phyloP scores from a whole-genome alignment of 202 grass and related monocot genomes.

The Digitaria exilis region DNA sequence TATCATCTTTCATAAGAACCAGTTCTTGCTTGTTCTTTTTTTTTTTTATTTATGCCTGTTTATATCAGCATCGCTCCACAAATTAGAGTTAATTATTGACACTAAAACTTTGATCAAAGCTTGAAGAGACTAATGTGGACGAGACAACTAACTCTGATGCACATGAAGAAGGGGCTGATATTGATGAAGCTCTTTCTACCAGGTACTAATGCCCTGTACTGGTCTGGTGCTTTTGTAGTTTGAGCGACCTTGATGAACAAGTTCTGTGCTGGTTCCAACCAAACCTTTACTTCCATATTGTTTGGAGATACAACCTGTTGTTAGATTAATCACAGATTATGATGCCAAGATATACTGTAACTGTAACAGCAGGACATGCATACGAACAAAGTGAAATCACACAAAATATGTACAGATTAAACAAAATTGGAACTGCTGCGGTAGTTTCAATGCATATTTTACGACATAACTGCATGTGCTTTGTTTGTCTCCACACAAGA shows the following conservation, averaged over 20 bases:
- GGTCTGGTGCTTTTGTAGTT: conserved; percentile 38
- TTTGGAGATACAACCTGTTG: not conserved
- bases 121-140: conserved; percentile 67
- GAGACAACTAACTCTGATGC: conserved; percentile 49
- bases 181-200: conserved; percentile 64
- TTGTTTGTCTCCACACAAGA: not conserved
- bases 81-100: conserved; percentile 37
- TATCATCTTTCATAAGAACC: not conserved
- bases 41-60: conserved; percentile 11
- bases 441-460: not conserved
- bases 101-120: conserved; percentile 65
- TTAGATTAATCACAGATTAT: not conserved
- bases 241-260: not conserved
- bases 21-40: conserved; percentile 23
- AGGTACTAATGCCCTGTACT: conserved; percentile 47
- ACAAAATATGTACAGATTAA: conserved; percentile 10
- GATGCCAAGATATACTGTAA: not conserved
- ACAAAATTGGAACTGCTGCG: not conserved
- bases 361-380: not conserved
- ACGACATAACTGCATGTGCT: not conserved
- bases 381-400: not conserved
- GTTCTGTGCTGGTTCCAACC: not conserved
- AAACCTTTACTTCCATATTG: not conserved
- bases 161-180: conserved; percentile 58
- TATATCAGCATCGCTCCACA: conserved; percentile 27